Evolutionary conservation across 768 basidiomycete species (phyloP), one percentile per base, ranked within the genome.

Genomic region (Kwoniella bestiolae): DNA sequence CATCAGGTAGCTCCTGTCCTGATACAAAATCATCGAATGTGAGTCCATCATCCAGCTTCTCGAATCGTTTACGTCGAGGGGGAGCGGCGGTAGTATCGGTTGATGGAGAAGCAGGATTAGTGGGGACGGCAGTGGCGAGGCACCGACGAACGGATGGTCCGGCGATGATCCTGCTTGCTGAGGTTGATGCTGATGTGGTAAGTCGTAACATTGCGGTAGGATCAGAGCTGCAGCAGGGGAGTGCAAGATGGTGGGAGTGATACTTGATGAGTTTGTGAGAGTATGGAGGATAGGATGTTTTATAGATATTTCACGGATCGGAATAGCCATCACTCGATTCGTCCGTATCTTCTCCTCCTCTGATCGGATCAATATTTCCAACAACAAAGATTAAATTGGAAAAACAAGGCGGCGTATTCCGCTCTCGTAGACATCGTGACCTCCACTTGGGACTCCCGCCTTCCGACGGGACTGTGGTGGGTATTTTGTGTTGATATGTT

Each of bases 1-100:
- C 65, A 3, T 59, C 41, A 8, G 75, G 72, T 11, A 77, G 31
- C 26, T 74, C 73, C 28, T 74, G 74, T 5, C 78, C 78, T 3
- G 76, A 75, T 18, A 74, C 72, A 49, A 80, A 80, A 60, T 80
- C 79, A 38, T 76, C 78, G 64, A 80, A 79, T 8, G 75, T 78
- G 45, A 79, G 63, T 8, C 79, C 79, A 61, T 79, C 75, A 38
- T 78, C 69, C 5, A 78, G 72, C 51, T 74, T 74, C 23, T 66
- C 62, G 41, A 74, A 70, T 47, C 71, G 65, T 18, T 58, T 46
- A 14, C 57, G 46, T n/a, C 35, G 34, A 5, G 60, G 52, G 26
- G 65, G 41, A 16, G 52, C 18, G 3, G 50, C 21, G 21, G 47
- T 16, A 18, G 31, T n/a, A 25, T 28, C 50, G 5, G 47, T 21